phyloP scores from a whole-genome alignment of 331 rosid genomes.

The Erythrophleum ivorense region DNA sequence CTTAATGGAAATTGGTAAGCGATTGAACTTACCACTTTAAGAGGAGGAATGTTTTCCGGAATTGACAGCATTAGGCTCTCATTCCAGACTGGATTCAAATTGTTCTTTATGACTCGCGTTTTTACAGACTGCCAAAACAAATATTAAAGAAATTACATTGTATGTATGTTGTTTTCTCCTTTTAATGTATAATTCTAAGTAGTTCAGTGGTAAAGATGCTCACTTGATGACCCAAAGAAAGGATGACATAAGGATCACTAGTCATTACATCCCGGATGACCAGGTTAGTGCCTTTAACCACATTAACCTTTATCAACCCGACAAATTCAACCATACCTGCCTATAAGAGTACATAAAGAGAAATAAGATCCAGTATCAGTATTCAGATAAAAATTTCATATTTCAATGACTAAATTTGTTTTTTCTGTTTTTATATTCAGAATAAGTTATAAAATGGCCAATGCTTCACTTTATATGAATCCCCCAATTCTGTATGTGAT shows the following conservation, averaged over 20 bases:
- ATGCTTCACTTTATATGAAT: neutral
- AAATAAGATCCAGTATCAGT: constrained; percentile 44
- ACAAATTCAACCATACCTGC: constrained; percentile 98
- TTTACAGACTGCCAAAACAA: constrained; percentile 77
- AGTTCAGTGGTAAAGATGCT: constrained; percentile 47
- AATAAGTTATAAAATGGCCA: constrained; percentile 3
- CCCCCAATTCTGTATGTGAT: too few species aligned
- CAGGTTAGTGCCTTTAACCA: constrained; percentile 85
- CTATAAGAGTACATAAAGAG: constrained; percentile 57
- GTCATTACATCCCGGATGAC: constrained; percentile 83
- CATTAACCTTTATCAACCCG: constrained; percentile 92
- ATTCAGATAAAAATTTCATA: constrained; percentile 15
- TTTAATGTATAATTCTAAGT: constrained; percentile 2
- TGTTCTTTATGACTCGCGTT: constrained; percentile 87
- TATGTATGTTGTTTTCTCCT: constrained; percentile 28
- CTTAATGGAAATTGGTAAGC: neutral
- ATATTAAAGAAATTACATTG: constrained; percentile 27
- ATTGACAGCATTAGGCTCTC: constrained; percentile 92
- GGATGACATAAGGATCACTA: constrained; percentile 94
- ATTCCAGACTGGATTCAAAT: constrained; percentile 93
- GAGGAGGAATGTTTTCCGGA: constrained; percentile 89
- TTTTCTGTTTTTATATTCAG: constrained; percentile 7
- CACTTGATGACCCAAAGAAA: constrained; percentile 90
- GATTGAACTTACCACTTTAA: constrained; percentile 75
- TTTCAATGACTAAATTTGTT: constrained; percentile 1